Conservation (phyloP, 768 basidiomycete species). For the Pisolithus microcarpus region DNA sequence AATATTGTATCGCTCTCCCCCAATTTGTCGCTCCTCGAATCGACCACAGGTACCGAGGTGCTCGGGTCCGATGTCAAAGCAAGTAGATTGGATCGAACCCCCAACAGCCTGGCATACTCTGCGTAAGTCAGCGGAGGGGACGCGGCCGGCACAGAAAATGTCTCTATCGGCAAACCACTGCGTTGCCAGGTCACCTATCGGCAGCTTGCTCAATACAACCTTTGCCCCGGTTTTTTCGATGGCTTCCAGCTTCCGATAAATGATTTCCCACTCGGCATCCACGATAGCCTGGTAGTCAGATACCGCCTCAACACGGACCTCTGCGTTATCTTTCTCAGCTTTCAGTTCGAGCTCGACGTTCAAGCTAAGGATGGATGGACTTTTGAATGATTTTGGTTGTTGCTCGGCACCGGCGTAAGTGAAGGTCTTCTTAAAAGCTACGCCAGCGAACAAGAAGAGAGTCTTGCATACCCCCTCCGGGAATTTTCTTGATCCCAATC, state of each 20-base stretch:
- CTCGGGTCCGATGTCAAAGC: constrained; percentile 82
- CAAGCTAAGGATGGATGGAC: constrained; percentile 87
- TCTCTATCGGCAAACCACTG: constrained; percentile 99
- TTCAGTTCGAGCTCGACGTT: constrained; percentile 99
- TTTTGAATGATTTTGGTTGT: constrained; percentile 86
- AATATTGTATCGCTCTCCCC: constrained; percentile 93
- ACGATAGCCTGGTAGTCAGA: constrained; percentile 99
- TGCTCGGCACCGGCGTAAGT: constrained; percentile 99
- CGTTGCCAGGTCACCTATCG: constrained; percentile 96
- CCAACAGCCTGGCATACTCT: constrained; percentile 95
- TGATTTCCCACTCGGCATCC: constrained; percentile 99
- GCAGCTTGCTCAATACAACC: constrained; percentile 95
- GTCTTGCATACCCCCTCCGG: constrained; percentile 97
- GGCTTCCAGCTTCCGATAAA: constrained; percentile 93
- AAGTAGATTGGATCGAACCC: constrained; percentile 91
- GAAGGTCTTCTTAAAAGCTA: constrained; percentile 99
- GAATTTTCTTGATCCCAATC: constrained; percentile 96
- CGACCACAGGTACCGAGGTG: constrained; percentile 90
- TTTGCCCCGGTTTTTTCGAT: constrained; percentile 96
- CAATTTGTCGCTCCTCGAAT: constrained; percentile 94
- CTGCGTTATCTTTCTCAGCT: constrained; percentile 98
- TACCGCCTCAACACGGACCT: constrained; percentile 93
- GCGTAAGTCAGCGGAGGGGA: constrained; percentile 81
- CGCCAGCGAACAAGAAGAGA: constrained; percentile 82
- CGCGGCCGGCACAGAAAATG: constrained; percentile 98